These are phyloP conservation scores for Cystofilobasidium macerans DNA, from an alignment of 768 basidiomycete genomes.

Conservation along the genomic window DNA sequence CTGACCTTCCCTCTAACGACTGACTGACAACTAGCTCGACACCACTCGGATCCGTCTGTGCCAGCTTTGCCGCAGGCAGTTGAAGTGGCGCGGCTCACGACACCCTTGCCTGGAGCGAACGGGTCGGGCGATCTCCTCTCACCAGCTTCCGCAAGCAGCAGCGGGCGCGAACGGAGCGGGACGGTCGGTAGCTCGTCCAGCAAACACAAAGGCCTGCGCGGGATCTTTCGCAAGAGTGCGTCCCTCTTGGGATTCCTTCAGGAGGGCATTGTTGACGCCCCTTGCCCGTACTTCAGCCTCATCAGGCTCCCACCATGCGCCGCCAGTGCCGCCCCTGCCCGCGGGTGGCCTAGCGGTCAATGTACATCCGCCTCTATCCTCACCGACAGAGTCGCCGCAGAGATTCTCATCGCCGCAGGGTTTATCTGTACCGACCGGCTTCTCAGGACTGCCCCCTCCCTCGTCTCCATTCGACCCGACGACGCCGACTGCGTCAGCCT, in stretches of 20 bases:
- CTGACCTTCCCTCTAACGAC: neutral
- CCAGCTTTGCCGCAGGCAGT: neutral
- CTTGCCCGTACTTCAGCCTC: neutral
- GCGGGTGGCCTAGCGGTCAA: no score
- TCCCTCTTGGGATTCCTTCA: neutral
- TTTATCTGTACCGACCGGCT: no score
- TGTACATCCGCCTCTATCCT: neutral
- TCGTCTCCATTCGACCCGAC: neutral
- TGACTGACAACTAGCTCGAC: neutral
- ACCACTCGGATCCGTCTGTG: neutral
- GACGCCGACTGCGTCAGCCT: neutral
- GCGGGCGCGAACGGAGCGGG: neutral
- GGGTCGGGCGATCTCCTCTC: slow-evolving; percentile 2
- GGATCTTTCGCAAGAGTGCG: slow-evolving; percentile 3
- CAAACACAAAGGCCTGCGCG: neutral
- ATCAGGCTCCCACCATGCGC: neutral
- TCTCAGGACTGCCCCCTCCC: neutral
- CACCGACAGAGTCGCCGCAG: no score
- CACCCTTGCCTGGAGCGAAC: neutral
- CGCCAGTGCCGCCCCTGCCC: neutral
- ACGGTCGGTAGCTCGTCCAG: neutral
- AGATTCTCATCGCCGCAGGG: no score
- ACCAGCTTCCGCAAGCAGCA: neutral
- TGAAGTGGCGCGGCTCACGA: neutral
- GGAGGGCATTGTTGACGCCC: no score